Conservation (phyloP, 2,329 filamentous ascomycete species). For the Penicillium janthinellum region DNA sequence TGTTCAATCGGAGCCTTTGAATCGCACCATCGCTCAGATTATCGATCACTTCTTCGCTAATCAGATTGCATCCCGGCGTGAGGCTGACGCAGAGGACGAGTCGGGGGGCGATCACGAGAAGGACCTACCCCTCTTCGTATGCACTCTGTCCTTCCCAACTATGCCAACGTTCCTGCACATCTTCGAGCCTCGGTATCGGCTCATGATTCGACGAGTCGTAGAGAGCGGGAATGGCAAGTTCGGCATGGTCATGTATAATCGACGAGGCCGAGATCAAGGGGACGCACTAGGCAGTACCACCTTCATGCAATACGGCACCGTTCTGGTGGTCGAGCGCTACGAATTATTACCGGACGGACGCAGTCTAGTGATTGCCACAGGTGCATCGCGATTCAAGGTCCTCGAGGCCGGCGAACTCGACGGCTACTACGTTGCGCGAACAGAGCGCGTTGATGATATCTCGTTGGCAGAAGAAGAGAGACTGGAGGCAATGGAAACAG, state of each 20-base stretch:
- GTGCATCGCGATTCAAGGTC: constrained; percentile 75
- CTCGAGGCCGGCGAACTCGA: constrained; percentile 64
- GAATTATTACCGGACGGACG: constrained; percentile 77
- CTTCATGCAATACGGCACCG: constrained; percentile 75
- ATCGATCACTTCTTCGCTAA: constrained; percentile 71
- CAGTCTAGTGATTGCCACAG: constrained; percentile 76
- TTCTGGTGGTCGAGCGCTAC: constrained; percentile 73
- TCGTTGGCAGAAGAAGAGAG: constrained; percentile 77
- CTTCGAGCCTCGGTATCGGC: constrained; percentile 87
- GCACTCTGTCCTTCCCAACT: constrained; percentile 75
- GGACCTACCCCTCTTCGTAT: constrained; percentile 75
- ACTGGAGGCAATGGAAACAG: constrained; percentile 69
- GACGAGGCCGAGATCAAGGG: constrained; percentile 54
- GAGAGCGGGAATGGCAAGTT: constrained; percentile 72
- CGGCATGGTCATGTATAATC: constrained; percentile 78
- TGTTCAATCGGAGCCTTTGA: constrained; percentile 56
- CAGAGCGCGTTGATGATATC: constrained; percentile 80
- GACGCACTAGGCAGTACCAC: constrained; percentile 52
- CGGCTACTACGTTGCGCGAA: constrained; percentile 75
- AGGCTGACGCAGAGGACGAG: constrained; percentile 60
- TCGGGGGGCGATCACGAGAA: constrained; percentile 57
- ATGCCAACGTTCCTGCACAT: constrained; percentile 87
- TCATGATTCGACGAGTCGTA: constrained; percentile 82
- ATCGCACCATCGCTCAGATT: constrained; percentile 64
- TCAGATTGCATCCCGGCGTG: constrained; percentile 60